phyloP scores from a whole-genome alignment of 2,329 filamentous ascomycete species.

The Aspergillus persii region DNA sequence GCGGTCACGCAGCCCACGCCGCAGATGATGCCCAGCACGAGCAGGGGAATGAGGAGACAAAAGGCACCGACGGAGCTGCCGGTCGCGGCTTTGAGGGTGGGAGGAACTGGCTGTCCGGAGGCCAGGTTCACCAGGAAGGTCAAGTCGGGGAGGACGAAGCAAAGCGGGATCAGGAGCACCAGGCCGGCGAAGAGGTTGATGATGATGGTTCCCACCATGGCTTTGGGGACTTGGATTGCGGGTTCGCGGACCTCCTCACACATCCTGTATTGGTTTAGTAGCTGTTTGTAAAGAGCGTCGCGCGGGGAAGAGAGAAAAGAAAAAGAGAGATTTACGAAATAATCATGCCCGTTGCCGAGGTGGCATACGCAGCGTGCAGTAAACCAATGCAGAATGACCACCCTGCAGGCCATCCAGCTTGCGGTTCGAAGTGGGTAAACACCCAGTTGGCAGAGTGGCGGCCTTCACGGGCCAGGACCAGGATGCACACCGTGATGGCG shows the following conservation, averaged over 20 bases:
- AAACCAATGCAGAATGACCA: constrained; percentile 72
- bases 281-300: neutral
- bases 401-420: constrained; percentile 66
- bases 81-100: constrained; percentile 70
- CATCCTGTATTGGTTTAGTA: constrained; percentile 44
- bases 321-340: constrained; percentile 58
- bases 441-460: constrained; percentile 61
- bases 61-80: constrained; percentile 70
- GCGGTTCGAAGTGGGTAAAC: constrained; percentile 53
- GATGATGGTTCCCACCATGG: constrained; percentile 65
- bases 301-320: neutral
- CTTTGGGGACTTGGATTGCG: constrained; percentile 64
- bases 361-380: constrained; percentile 64
- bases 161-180: constrained; percentile 66
- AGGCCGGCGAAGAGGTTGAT: constrained; percentile 64
- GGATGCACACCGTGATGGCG: constrained; percentile 66
- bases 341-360: constrained; percentile 73
- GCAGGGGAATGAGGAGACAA: constrained; percentile 63
- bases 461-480: constrained; percentile 67
- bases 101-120: constrained; percentile 70
- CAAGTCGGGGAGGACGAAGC: constrained; percentile 71
- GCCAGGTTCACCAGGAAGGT: constrained; percentile 59
- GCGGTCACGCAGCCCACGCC: constrained; percentile 71
- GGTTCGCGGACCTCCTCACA: constrained; percentile 67
- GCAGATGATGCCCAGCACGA: constrained; percentile 72